Evolutionary conservation across 768 basidiomycete genomes (phyloP).

Genomic region (Mycena filopes): DNA sequence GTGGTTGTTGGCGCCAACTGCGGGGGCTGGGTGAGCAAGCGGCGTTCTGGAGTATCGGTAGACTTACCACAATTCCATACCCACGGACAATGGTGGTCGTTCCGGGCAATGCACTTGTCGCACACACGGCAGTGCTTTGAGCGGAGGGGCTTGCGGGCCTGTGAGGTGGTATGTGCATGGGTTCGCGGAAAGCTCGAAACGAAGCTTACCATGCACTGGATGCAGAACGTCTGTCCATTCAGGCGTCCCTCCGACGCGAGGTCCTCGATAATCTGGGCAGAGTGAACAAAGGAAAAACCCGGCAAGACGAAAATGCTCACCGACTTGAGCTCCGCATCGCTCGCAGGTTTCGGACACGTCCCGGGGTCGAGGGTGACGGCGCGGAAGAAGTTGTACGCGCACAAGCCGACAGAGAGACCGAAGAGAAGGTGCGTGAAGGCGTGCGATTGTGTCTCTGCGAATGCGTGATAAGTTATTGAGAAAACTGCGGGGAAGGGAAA

Average conservation of each 20-base stretch:
- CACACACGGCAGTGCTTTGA: conserved; percentile 97
- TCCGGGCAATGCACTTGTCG: conserved; percentile 88
- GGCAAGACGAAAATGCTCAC: conserved; percentile 54
- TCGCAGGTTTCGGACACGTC: conserved; percentile 80
- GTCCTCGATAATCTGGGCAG: conserved; percentile 83
- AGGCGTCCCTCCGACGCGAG: conserved; percentile 87
- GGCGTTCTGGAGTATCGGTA: not conserved
- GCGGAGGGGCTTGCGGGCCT: conserved; percentile 90
- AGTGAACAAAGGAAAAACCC: not conserved
- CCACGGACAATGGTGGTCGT: conserved; percentile 99
- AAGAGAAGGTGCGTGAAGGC: conserved; percentile 82
- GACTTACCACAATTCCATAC: conserved; percentile 95
- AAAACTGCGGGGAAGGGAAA: not conserved
- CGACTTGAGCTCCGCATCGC: conserved; percentile 88
- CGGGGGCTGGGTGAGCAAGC: conserved; percentile 39
- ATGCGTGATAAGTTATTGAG: not conserved
- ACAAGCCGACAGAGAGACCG: conserved; percentile 73
- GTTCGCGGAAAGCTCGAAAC: not conserved
- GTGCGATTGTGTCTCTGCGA: conserved; percentile 80
- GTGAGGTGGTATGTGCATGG: not conserved
- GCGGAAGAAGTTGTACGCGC: conserved; percentile 92
- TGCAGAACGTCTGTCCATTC: conserved; percentile 97
- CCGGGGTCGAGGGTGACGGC: conserved; percentile 92
- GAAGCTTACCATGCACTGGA: conserved; percentile 85
- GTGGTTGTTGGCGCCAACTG: conserved; percentile 91